These are phyloP conservation scores for Boletus semigastroideus DNA, from an alignment of 1,284 basidiomycete genomes.

Conservation along the genomic window DNA sequence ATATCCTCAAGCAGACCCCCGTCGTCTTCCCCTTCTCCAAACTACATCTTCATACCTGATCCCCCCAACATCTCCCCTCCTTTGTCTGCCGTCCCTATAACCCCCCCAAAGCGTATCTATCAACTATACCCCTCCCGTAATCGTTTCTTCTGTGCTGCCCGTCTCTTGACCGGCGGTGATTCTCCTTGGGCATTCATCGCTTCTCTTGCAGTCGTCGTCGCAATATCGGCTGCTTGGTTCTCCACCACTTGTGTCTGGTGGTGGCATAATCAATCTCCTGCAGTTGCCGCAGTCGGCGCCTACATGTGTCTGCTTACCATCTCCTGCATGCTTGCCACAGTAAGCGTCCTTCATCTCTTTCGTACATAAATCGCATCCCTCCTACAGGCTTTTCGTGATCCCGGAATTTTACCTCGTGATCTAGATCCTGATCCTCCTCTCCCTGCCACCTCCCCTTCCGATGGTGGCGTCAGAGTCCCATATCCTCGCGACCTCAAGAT, in stretches of 20 bases:
- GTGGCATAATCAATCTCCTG: conserved; percentile 76
- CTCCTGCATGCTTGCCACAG: conserved; percentile 74
- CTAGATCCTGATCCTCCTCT: conserved; percentile 84
- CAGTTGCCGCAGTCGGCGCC: conserved; percentile 70
- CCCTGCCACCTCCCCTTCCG: conserved; percentile 56
- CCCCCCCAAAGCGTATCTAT: conserved; percentile 52
- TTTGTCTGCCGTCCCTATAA: conserved; percentile 48
- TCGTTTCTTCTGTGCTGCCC: conserved; percentile 72
- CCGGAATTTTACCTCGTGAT: conserved; percentile 84
- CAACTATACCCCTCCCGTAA: conserved; percentile 68
- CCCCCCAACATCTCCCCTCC: conserved; percentile 34
- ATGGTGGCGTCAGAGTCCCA: conserved; percentile 60
- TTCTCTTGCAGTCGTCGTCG: conserved; percentile 60
- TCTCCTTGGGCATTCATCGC: conserved; percentile 74
- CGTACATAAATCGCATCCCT: not conserved
- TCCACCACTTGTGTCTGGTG: conserved; percentile 85
- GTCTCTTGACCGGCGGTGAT: conserved; percentile 82
- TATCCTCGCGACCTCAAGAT: conserved; percentile 82
- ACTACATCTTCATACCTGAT: conserved; percentile 28
- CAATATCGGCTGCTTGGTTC: conserved; percentile 77
- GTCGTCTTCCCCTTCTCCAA: conserved; percentile 33
- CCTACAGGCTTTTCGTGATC: conserved; percentile 77
- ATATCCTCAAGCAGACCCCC: conserved; percentile 24
- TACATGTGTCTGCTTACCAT: conserved; percentile 80
- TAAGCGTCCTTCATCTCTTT: conserved; percentile 36